Conservation (phyloP, 169 alveolate genomes). For the Pseudocohnilembus persalinus region DNA sequence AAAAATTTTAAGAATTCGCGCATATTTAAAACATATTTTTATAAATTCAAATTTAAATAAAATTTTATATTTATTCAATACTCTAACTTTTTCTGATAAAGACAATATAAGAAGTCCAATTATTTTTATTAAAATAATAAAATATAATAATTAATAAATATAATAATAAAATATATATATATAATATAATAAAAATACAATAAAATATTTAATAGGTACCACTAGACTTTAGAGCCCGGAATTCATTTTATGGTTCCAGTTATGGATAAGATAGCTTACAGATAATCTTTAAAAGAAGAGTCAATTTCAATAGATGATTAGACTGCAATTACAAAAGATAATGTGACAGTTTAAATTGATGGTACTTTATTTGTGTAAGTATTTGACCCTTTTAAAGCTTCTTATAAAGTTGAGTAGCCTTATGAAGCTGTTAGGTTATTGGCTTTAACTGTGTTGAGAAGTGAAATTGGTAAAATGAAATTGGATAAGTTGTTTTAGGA, state of each 20-base stretch:
- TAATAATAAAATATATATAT: too few relatives aligned
- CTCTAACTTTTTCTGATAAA: too few relatives aligned
- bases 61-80: too few relatives aligned
- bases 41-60: too few relatives aligned
- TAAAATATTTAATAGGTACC: conserved; percentile 40
- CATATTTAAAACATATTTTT: too few relatives aligned
- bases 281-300: conserved; percentile 93
- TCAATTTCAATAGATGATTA: conserved; percentile 90
- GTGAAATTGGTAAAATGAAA: conserved; percentile 95
- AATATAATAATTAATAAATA: too few relatives aligned
- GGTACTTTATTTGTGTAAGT: conserved; percentile 94
- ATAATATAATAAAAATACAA: too few relatives aligned
- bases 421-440: conserved; percentile 89
- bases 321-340: conserved; percentile 95
- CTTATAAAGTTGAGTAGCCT: conserved; percentile 94
- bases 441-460: conserved; percentile 96
- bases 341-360: conserved; percentile 92
- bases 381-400: conserved; percentile 76
- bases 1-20: too few relatives aligned
- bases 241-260: conserved; percentile 90
- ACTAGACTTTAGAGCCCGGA: conserved; percentile 90
- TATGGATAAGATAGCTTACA: conserved; percentile 90
- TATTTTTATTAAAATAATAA: too few relatives aligned
- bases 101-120: too few relatives aligned
- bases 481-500: conserved; percentile 94